phyloP scores from a whole-genome alignment of 2,329 filamentous ascomycete genomes.

The Stylonectria norvegica region DNA sequence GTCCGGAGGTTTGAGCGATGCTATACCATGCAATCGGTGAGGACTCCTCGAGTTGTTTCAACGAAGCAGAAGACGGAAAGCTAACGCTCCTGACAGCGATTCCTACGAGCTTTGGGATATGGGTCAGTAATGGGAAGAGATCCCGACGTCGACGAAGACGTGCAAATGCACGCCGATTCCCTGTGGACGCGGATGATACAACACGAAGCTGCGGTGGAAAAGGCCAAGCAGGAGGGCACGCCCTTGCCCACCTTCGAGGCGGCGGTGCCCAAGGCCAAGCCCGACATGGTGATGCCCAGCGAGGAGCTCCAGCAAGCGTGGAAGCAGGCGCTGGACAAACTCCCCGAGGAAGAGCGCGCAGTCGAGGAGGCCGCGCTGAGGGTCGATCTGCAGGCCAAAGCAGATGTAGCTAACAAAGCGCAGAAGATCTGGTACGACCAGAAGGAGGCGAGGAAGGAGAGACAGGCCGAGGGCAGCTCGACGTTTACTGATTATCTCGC shows the following conservation, averaged over 20 bases:
- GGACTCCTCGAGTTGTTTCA: conserved; percentile 18
- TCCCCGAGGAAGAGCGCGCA: conserved; percentile 55
- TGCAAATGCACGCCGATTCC: conserved; percentile 93
- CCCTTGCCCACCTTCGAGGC: conserved; percentile 58
- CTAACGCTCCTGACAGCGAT: conserved; percentile 54
- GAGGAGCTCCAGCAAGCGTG: conserved; percentile 50
- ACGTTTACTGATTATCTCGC: conserved; percentile 31
- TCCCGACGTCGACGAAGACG: conserved; percentile 71
- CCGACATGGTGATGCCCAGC: conserved; percentile 29
- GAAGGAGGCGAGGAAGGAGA: conserved; percentile 53
- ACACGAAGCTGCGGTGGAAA: conserved; percentile 72
- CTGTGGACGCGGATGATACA: conserved; percentile 83
- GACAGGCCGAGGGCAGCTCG: conserved; percentile 30
- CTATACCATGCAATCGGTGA: conserved; percentile 80
- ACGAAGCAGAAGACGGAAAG: background rate
- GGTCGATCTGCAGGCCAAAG: conserved; percentile 59
- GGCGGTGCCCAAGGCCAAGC: conserved; percentile 42
- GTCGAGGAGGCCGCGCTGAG: conserved; percentile 62
- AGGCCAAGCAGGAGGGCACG: conserved; percentile 61
- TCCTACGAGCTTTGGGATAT: conserved; percentile 88
- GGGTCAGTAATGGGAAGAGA: conserved; percentile 64
- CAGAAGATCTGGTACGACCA: conserved; percentile 40
- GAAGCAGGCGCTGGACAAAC: conserved; percentile 54
- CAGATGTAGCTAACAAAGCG: conserved; percentile 58
- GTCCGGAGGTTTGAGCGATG: conserved; percentile 78